These are phyloP conservation scores for Paramyrothecium sp. DNA, from an alignment of 2,329 filamentous ascomycete species.

Conservation along the genomic window DNA sequence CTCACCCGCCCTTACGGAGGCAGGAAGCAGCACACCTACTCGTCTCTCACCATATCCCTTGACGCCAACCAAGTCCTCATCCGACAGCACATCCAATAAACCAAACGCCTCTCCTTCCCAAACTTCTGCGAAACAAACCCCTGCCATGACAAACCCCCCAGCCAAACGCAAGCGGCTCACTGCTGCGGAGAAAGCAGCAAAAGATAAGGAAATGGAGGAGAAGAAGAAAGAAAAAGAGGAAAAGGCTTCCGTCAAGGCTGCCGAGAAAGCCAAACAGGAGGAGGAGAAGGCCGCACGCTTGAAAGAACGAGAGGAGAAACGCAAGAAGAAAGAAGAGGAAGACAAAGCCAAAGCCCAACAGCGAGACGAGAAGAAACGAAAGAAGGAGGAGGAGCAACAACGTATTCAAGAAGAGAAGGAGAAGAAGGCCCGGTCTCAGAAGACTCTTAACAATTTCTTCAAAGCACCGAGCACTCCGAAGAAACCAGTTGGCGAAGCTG, in stretches of 20 bases:
- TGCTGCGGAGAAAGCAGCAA: constrained; percentile 35
- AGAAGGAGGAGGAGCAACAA: constrained; percentile 48
- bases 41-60: constrained; percentile 32
- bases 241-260: constrained; percentile 28
- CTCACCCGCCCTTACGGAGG: constrained; percentile 39
- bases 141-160: constrained; percentile 14
- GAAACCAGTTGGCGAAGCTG: constrained; percentile 34
- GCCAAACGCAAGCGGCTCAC: constrained; percentile 44
- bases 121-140: constrained; percentile 14
- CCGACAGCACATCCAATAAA: constrained; percentile 3
- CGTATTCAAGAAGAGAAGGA: constrained; percentile 41
- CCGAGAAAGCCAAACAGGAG: constrained; percentile 36
- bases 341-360: constrained; percentile 37
- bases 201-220: constrained; percentile 36
- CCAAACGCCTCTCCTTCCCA: constrained; percentile 12
- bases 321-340: constrained; percentile 41
- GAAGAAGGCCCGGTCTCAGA: constrained; percentile 48
- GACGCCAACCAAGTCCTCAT: constrained; percentile 24
- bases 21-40: constrained; percentile 37
- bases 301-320: constrained; percentile 37
- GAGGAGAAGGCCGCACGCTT: constrained; percentile 35
- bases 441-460: constrained; percentile 47
- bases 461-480: constrained; percentile 36
- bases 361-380: constrained; percentile 43
- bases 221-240: constrained; percentile 28